phyloP scores from a whole-genome alignment of 768 basidiomycete species.

The Hemileccinum rubropunctum region DNA sequence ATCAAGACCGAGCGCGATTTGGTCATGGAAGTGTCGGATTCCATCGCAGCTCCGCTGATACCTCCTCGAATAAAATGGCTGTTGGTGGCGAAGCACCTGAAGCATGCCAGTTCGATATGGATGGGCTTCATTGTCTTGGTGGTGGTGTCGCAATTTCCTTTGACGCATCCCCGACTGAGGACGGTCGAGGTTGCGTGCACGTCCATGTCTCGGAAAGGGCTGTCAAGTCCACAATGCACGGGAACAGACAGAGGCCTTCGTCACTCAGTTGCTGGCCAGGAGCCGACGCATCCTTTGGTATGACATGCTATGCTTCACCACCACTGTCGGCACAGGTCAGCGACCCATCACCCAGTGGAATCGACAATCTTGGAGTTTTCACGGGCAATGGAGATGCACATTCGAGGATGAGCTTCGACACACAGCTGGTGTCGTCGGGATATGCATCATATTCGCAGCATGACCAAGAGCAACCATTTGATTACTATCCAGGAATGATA shows the following conservation, averaged over 20 bases:
- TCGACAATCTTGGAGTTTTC: conserved; percentile 51
- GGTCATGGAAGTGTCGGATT: conserved; percentile 37
- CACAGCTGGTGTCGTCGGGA: conserved; percentile 21
- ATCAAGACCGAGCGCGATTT: conserved; percentile 54
- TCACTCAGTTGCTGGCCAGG: conserved; percentile 29
- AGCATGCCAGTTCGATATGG: conserved; percentile 53
- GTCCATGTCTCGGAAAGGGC: conserved; percentile 59
- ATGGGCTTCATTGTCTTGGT: conserved; percentile 45
- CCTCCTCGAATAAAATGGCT: conserved; percentile 29
- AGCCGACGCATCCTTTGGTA: conserved; percentile 14
- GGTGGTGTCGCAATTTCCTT: conserved; percentile 71
- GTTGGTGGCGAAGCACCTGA: conserved; percentile 34
- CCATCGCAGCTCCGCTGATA: conserved; percentile 45
- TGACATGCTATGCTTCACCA: conserved; percentile 28
- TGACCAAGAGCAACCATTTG: conserved; percentile 25
- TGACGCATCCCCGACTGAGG: conserved; percentile 58
- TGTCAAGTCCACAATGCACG: conserved; percentile 6
- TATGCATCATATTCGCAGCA: conserved; percentile 32
- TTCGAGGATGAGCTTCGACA: conserved; percentile 23
- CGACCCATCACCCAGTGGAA: conserved; percentile 33
- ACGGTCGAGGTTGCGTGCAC: conserved; percentile 71
- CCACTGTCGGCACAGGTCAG: conserved; percentile 38
- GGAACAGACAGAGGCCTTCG: conserved; percentile 15
- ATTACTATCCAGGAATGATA: conserved; percentile 27
- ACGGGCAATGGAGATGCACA: conserved; percentile 46